phyloP scores from a whole-genome alignment of 805 yeast species.

The Ogataea thermomethanolica region DNA sequence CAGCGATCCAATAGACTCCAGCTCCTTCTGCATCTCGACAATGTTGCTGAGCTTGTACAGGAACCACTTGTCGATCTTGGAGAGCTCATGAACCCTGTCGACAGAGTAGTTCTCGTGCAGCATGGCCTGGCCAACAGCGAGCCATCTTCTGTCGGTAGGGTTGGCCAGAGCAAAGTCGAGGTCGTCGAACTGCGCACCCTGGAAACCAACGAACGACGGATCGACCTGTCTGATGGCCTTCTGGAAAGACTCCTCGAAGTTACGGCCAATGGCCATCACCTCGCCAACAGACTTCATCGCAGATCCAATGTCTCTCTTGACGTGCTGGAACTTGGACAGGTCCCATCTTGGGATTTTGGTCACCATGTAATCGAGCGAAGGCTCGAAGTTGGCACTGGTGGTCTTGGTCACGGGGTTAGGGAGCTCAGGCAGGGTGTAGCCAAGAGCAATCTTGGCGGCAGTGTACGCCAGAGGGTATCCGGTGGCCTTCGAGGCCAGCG shows the following conservation, averaged over 20 bases:
- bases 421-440: conserved; percentile 87
- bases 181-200: conserved; percentile 83
- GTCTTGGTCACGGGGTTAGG: conserved; percentile 90
- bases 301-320: conserved; percentile 81
- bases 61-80: conserved; percentile 96
- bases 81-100: conserved; percentile 84
- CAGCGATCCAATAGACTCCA: conserved; percentile 62
- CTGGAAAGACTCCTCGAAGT: conserved; percentile 96
- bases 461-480: conserved; percentile 98
- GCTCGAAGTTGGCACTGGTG: conserved; percentile 96
- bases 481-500: conserved; percentile 97
- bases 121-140: conserved; percentile 94
- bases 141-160: conserved; percentile 96
- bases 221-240: conserved; percentile 96
- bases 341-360: conserved; percentile 99
- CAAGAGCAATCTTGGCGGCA: conserved; percentile 94
- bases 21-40: conserved; percentile 80
- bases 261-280: conserved; percentile 96
- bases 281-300: conserved; percentile 99
- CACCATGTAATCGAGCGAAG: conserved; percentile 93
- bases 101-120: conserved; percentile 82
- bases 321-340: conserved; percentile 90
- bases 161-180: conserved; percentile 73
- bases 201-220: conserved; percentile 84
- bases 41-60: conserved; percentile 90